phyloP scores from a whole-genome alignment of 371 early-diverging fungal species.

The Phascolomyces articulosus region DNA sequence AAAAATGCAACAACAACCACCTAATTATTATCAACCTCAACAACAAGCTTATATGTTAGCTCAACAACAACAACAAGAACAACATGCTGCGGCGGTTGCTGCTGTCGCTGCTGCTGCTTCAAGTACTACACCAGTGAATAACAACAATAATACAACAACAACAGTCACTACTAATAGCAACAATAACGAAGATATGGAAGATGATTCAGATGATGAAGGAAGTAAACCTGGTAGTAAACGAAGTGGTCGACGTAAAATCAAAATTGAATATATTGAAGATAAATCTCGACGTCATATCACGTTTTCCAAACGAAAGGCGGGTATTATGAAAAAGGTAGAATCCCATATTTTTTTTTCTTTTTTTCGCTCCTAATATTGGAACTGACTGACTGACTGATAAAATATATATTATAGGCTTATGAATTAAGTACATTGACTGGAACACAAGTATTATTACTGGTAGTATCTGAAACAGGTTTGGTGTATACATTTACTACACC shows the following conservation, averaged over 20 bases:
- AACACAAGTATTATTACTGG: constrained; percentile 94
- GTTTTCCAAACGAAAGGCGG: constrained; percentile 98
- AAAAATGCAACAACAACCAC: constrained; percentile 10
- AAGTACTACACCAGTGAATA: not conserved
- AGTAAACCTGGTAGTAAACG: constrained; percentile 62
- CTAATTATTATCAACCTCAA: constrained; percentile 10
- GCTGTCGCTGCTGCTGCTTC: constrained; percentile 13
- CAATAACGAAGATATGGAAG: constrained; percentile 3
- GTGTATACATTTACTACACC: constrained; percentile 99
- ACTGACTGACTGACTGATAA: too few relatives aligned
- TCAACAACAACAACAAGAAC: constrained; percentile 6
- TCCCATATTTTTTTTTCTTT: too few relatives aligned
- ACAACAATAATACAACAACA: not conserved
- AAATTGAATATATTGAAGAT: constrained; percentile 97
- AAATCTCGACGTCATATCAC: constrained; percentile 96
- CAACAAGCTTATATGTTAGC: constrained; percentile 9
- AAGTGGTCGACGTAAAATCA: constrained; percentile 92
- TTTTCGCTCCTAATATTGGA: too few relatives aligned
- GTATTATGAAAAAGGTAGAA: constrained; percentile 99
- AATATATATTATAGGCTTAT: too few relatives aligned
- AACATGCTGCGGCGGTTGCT: constrained; percentile 11
- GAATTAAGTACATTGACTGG: constrained; percentile 97
- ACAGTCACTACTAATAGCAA: not conserved
- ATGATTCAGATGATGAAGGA: constrained; percentile 48
- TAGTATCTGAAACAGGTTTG: constrained; percentile 98